Conservation (phyloP, 139 green algal species). For the Chara braunii region DNA sequence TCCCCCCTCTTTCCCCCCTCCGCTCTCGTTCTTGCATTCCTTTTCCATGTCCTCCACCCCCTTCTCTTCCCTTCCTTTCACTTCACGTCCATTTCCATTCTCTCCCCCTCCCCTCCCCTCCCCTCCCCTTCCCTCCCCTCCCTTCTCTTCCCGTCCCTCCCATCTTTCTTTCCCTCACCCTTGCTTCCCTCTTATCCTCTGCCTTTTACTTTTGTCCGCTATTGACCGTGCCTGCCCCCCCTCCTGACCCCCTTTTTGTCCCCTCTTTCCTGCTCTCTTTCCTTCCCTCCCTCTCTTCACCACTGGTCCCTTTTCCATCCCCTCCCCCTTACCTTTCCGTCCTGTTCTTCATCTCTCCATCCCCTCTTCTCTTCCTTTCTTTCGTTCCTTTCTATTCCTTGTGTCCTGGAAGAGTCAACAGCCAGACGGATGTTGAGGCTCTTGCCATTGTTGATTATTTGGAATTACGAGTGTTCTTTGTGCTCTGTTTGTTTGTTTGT, state of each 20-base stretch:
- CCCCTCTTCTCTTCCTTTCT: neutral
- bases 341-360: neutral
- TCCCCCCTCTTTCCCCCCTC: neutral
- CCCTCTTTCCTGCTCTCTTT: constrained; percentile 1
- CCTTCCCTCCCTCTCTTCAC: neutral
- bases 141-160: neutral
- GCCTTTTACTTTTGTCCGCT: neutral
- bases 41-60: neutral
- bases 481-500: too few relatives aligned
- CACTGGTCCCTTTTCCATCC: neutral
- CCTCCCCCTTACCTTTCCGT: neutral
- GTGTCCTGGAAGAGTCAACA: too few relatives aligned
- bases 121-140: neutral
- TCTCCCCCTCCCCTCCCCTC: neutral
- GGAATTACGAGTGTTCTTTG: too few relatives aligned
- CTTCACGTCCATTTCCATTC: neutral
- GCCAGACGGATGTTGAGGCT: too few relatives aligned
- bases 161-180: neutral
- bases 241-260: neutral
- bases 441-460: too few relatives aligned
- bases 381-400: neutral
- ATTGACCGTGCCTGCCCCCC: neutral
- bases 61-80: neutral
- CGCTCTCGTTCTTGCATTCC: neutral
- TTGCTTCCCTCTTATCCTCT: neutral